phyloP scores from a whole-genome alignment of 768 basidiomycete species.

The Russula abietina region DNA sequence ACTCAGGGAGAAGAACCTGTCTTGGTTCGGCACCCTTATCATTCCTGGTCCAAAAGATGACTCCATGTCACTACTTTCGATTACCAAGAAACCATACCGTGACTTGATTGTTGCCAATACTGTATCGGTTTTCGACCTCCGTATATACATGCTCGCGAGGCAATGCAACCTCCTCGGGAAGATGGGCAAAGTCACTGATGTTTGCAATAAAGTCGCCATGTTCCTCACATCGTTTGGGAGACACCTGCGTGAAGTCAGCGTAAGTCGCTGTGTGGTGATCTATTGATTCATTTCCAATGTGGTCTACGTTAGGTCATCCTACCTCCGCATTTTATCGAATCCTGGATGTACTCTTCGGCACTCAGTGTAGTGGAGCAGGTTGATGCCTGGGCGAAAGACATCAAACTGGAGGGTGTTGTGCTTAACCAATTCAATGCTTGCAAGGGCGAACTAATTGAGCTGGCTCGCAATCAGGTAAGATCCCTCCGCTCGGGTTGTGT shows the following conservation, averaged over 20 bases:
- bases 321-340: slow-evolving; percentile 74
- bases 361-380: slow-evolving; percentile 77
- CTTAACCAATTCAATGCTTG: slow-evolving; percentile 58
- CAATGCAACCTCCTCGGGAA: slow-evolving; percentile 75
- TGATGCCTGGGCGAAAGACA: slow-evolving; percentile 57
- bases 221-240: slow-evolving; percentile 77
- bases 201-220: slow-evolving; percentile 60
- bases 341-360: slow-evolving; percentile 90
- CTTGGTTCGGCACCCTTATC: slow-evolving; percentile 89
- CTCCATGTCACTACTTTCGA: slow-evolving; percentile 70
- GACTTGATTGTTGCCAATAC: slow-evolving; percentile 85
- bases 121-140: slow-evolving; percentile 91
- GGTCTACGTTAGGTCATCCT: slow-evolving; percentile 40
- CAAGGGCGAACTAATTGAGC: slow-evolving; percentile 83
- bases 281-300: slow-evolving; percentile 4
- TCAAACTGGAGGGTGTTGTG: slow-evolving; percentile 43
- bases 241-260: slow-evolving; percentile 70
- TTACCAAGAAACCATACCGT: slow-evolving; percentile 76
- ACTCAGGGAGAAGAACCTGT: slow-evolving; percentile 72
- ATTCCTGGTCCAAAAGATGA: slow-evolving; percentile 68
- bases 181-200: slow-evolving; percentile 60
- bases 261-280: slow-evolving; percentile 31
- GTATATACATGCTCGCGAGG: slow-evolving; percentile 81
- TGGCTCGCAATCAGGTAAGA: slow-evolving; percentile 74
- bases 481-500: neutral